These are phyloP conservation scores for Pseudozyma flocculosa DNA, from an alignment of 1,284 basidiomycete species.

Conservation along the genomic window DNA sequence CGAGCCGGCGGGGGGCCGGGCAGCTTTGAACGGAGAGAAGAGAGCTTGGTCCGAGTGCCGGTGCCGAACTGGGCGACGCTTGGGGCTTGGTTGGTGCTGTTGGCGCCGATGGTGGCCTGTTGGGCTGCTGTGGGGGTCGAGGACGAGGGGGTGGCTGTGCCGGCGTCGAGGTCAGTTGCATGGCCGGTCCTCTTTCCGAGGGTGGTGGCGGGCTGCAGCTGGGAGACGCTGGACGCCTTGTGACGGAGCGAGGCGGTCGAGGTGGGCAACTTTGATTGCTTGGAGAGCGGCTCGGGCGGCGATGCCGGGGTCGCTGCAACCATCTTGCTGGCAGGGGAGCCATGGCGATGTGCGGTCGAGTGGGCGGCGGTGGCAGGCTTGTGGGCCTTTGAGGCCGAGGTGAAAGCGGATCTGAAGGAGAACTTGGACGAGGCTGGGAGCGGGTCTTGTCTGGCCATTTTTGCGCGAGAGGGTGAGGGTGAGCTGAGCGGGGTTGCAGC, in stretches of 20 bases:
- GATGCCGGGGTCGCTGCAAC: too few relatives aligned
- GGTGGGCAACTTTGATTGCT: too few relatives aligned
- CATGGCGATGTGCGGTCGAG: too few relatives aligned
- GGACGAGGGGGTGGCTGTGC: slow-evolving; percentile 4
- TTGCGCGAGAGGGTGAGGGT: not conserved
- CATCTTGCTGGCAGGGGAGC: too few relatives aligned
- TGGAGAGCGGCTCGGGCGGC: slow-evolving; percentile 1
- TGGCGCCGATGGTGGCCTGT: not conserved
- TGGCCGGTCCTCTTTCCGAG: slow-evolving; percentile 19
- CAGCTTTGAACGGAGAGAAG: slow-evolving; percentile 5
- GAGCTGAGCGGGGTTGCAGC: not conserved
- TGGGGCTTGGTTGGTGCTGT: not conserved
- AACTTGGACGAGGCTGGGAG: slow-evolving; percentile 30
- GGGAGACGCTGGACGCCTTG: not conserved
- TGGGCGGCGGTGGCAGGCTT: slow-evolving; percentile 6
- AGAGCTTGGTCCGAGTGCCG: not conserved
- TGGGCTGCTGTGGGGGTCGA: too few relatives aligned
- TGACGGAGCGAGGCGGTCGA: too few relatives aligned
- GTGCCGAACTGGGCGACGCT: not conserved
- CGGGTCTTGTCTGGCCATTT: not conserved
- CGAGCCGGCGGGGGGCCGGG: slow-evolving; percentile 25
- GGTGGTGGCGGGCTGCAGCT: too few relatives aligned
- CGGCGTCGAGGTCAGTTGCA: not conserved
- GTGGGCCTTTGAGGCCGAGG: slow-evolving; percentile 14
- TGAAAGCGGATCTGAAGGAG: slow-evolving; percentile 24